phyloP scores from a whole-genome alignment of 352 stramenopile species.

The Phytophthora idaei region DNA sequence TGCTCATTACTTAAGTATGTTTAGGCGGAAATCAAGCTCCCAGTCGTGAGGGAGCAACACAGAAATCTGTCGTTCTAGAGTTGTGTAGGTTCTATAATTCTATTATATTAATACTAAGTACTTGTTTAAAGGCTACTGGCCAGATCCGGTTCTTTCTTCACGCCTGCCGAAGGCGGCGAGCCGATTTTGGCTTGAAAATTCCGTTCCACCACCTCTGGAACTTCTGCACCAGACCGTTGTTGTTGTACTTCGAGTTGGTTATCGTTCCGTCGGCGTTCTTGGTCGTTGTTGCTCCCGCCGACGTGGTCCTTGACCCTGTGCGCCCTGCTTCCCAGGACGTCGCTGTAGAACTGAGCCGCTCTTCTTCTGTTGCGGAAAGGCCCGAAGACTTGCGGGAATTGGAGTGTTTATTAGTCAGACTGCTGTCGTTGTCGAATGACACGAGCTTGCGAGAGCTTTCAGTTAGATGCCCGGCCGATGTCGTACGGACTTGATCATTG shows the following conservation, averaged over 20 bases:
- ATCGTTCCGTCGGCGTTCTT: slow-evolving; percentile 15
- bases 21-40: too few species aligned
- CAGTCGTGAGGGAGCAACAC: too few species aligned
- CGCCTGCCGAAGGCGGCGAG: slow-evolving; percentile 7
- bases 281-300: background rate
- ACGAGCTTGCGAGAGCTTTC: background rate
- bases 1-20: too few species aligned
- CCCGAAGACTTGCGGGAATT: background rate
- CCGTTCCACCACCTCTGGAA: slow-evolving; percentile 7
- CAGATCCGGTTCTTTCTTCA: slow-evolving; percentile 3
- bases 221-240: slow-evolving; percentile 16
- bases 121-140: too few species aligned
- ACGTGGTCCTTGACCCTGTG: background rate
- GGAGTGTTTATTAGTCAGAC: background rate
- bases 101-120: too few species aligned
- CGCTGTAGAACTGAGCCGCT: slow-evolving; percentile 1
- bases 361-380: slow-evolving; percentile 5
- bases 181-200: slow-evolving; percentile 1
- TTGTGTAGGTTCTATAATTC: too few species aligned
- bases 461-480: background rate
- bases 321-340: background rate
- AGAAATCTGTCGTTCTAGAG: too few species aligned
- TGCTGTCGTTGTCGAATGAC: background rate
- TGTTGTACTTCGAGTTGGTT: slow-evolving; percentile 15
- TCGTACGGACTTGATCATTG: background rate